Base-by-base conservation (phyloP, 2,329 filamentous ascomycete species). In the Neophaeococcomyces mojaviensis region DNA sequence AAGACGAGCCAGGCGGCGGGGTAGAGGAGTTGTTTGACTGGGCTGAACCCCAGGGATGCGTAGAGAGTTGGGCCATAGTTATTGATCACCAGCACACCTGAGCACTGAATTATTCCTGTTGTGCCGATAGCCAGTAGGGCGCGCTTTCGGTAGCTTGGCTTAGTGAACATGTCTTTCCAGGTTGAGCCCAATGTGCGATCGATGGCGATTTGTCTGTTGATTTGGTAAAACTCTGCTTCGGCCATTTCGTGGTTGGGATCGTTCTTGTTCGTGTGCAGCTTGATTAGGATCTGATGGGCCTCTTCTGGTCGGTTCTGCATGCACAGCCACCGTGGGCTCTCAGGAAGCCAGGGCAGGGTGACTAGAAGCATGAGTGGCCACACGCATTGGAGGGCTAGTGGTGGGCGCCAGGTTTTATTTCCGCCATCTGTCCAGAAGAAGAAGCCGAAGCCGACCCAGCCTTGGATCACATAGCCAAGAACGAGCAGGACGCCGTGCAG, bases 61-160 rank as follows among this genome's bases (percentile, higher is more conserved):
- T 73, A 74, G 28, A 74, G 67, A 0, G 65, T 61, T 1, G 67
- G 61, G 2, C 67, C 65, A 35, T 72, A 71, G 50, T 66, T 68
- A 42, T 69, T 66, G 44, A 72, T 70, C 4, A 72, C 65, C 34
- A 71, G 70, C 43, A 69, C 68, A 12, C 72, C 72, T 16, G 5
- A 69, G 62, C 42, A 68, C 31, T 54, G 52, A 31, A 52, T 51
- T 24, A 54, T 52, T 6, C 50, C 52, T 13, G 50, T 52, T 5
- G 37, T 50, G 13, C 50, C 52, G 6, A 54, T 22, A 2, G 46
- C 52, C 2, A 54, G 48, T 19, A 54, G 30, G 2, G 48, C 48
- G 2, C 52, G 45, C 28, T 52, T 54, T 10, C 52, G 41, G 34
- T 52, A 54, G 12, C 47, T 50, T 1, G 52, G 52, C 38, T 52